These are phyloP conservation scores for Aspergillus bridgeri DNA, from an alignment of 495 filamentous ascomycete species.

Conservation along the genomic window DNA sequence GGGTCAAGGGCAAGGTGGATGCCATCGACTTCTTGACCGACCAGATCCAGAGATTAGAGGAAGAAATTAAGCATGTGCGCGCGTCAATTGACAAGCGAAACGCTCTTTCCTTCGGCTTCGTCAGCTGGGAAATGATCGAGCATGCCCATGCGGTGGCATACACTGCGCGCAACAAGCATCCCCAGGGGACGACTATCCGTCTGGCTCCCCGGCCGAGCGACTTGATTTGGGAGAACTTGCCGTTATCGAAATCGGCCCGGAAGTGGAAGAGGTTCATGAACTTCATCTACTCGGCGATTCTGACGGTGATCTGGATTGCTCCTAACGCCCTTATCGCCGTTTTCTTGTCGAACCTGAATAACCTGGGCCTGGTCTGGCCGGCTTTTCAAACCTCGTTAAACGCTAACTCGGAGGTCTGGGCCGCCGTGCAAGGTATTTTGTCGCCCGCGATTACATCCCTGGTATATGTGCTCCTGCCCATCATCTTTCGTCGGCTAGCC, in stretches of 20 bases:
- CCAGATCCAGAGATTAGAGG: conserved; percentile 77
- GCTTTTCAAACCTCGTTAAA: conserved; percentile 64
- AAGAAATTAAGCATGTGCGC: conserved; percentile 78
- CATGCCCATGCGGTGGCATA: conserved; percentile 88
- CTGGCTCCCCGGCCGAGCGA: conserved; percentile 87
- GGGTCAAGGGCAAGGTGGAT: conserved; percentile 61
- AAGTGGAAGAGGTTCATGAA: conserved; percentile 71
- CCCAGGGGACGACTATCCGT: conserved; percentile 70
- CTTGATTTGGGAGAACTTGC: conserved; percentile 94
- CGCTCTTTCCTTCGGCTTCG: conserved; percentile 88
- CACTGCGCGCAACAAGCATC: conserved; percentile 72
- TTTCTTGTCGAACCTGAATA: conserved; percentile 80
- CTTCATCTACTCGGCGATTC: conserved; percentile 72
- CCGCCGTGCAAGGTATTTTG: conserved; percentile 87
- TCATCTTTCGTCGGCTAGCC: conserved; percentile 81
- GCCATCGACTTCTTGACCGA: conserved; percentile 90
- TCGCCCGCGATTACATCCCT: conserved; percentile 89
- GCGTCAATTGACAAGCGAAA: conserved; percentile 79
- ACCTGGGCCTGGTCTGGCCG: conserved; percentile 77
- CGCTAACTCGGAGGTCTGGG: conserved; percentile 64
- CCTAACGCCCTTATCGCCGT: conserved; percentile 94
- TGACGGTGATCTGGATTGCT: conserved; percentile 88
- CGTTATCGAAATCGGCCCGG: conserved; percentile 60
- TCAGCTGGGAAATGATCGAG: conserved; percentile 82
- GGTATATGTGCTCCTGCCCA: conserved; percentile 83